Percentiles rank a stretch among this genome's conserved stretches.
These are phyloP conservation scores for Cryptomeria japonica DNA, from an alignment of 75 land plant genomes.

Conservation along the genomic window DNA sequence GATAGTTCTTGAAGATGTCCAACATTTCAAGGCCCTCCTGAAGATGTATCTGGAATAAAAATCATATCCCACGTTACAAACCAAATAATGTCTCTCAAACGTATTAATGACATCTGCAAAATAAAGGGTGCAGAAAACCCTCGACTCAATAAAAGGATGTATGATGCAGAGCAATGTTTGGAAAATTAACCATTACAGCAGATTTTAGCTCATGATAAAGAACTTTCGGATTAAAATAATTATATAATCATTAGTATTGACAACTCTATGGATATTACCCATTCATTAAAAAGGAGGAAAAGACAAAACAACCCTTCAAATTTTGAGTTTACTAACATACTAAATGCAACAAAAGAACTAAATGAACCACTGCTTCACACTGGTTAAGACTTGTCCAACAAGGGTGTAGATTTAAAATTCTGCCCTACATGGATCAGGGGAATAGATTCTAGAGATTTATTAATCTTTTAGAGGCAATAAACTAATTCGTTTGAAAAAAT, in stretches of 20 bases:
- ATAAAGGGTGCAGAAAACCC: not conserved
- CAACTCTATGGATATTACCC: not conserved
- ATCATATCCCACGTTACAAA: not conserved
- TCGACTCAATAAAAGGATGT: not conserved
- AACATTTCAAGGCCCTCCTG: slow-evolving; percentile 48
- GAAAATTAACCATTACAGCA: not conserved
- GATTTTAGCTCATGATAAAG: not conserved
- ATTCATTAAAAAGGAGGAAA: not conserved
- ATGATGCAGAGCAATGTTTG: not conserved
- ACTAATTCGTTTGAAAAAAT: not conserved
- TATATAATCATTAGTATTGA: not conserved
- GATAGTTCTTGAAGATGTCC: slow-evolving; percentile 40
- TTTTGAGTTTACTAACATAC: not conserved
- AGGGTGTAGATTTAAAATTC: not conserved
- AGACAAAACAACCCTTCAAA: not conserved
- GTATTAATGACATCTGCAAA: not conserved
- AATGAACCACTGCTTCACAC: not conserved
- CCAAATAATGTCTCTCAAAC: not conserved
- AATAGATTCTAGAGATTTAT: not conserved
- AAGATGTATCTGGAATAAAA: slow-evolving; percentile 26
- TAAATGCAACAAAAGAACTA: not conserved
- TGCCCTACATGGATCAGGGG: not conserved
- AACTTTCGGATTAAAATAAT: not conserved
- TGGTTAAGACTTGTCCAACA: not conserved
- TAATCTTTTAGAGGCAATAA: not conserved